phyloP scores from a whole-genome alignment of 2,329 filamentous ascomycete genomes.

The Cytospora piceicola region DNA sequence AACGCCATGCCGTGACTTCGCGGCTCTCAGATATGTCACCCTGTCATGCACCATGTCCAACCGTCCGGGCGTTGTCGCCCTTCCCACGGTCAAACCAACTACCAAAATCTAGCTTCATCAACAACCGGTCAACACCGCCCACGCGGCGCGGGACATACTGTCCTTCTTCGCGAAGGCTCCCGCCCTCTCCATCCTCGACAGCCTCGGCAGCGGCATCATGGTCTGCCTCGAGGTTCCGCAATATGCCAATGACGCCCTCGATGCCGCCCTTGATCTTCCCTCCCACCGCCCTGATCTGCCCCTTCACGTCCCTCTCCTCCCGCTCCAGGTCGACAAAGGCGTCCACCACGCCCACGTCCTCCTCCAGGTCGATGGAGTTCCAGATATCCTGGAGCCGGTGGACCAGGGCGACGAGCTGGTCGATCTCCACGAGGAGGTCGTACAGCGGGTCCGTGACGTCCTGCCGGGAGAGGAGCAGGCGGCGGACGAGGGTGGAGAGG shows the following conservation, averaged over 20 bases:
- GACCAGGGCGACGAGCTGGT: conserved; percentile 78
- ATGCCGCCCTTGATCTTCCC: conserved; percentile 68
- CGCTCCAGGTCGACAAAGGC: conserved; percentile 70
- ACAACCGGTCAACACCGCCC: conserved; percentile 78
- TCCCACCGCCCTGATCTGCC: conserved; percentile 67
- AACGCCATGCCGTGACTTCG: neutral
- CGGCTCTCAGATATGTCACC: neutral
- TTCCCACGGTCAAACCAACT: conserved; percentile 54
- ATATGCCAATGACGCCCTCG: conserved; percentile 64
- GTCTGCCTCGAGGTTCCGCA: conserved; percentile 52
- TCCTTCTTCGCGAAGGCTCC: conserved; percentile 46
- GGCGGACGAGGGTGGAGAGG: conserved; percentile 67
- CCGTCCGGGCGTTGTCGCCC: conserved; percentile 30
- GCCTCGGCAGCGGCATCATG: conserved; percentile 27
- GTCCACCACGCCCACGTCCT: conserved; percentile 80
- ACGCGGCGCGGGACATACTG: conserved; percentile 72
- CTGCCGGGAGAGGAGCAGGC: conserved; percentile 67
- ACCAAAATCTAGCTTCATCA: conserved; percentile 88
- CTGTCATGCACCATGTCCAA: neutral
- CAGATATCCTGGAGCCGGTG: conserved; percentile 77
- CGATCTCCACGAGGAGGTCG: conserved; percentile 71
- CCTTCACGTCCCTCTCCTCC: conserved; percentile 71
- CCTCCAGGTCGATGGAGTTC: conserved; percentile 77
- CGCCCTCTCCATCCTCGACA: conserved; percentile 38
- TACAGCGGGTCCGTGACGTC: conserved; percentile 69